A percentile compares a stretch with the other conserved stretches of the same genome.
Evolutionary conservation across 768 basidiomycete species (phyloP).

Genomic region (Multifurca ochricompacta): DNA sequence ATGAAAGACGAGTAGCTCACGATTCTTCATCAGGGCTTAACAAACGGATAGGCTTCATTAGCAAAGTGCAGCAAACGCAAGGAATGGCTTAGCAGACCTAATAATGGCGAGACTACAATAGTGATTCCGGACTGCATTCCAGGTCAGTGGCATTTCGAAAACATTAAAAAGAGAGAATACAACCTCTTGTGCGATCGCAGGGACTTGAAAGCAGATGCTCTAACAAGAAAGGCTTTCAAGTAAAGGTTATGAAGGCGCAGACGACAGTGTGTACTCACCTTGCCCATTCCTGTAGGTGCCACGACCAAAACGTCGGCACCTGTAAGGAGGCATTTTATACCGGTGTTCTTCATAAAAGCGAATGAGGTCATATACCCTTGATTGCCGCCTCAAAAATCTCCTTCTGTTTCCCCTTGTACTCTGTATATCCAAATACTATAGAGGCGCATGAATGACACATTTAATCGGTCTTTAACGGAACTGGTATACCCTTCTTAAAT

Average conservation of each 20-base stretch:
- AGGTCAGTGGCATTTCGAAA: neutral
- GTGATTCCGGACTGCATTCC: conserved; percentile 48
- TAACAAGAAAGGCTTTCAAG: conserved; percentile 23
- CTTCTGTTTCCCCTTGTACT: conserved; percentile 71
- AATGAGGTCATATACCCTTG: conserved; percentile 37
- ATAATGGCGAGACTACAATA: conserved; percentile 67
- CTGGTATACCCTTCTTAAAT: conserved; percentile 7
- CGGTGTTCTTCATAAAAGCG: too few species aligned
- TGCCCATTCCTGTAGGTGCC: conserved; percentile 87
- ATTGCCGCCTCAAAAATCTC: conserved; percentile 68
- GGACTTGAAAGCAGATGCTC: conserved; percentile 84
- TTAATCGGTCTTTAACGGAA: too few species aligned
- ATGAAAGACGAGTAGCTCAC: conserved; percentile 33
- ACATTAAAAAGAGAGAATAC: conserved; percentile 6
- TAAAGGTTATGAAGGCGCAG: neutral
- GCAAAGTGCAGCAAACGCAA: neutral
- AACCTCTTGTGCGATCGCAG: conserved; percentile 61
- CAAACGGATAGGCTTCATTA: neutral
- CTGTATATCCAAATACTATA: conserved; percentile 60
- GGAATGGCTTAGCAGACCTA: conserved; percentile 39
- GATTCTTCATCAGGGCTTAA: conserved; percentile 76
- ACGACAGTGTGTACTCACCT: conserved; percentile 36
- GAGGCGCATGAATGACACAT: neutral
- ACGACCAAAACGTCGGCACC: conserved; percentile 71
- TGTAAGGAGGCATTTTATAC: conserved; percentile 23